Conservation (phyloP, 2,329 filamentous ascomycete genomes). For the Hypoxylon sp. region DNA sequence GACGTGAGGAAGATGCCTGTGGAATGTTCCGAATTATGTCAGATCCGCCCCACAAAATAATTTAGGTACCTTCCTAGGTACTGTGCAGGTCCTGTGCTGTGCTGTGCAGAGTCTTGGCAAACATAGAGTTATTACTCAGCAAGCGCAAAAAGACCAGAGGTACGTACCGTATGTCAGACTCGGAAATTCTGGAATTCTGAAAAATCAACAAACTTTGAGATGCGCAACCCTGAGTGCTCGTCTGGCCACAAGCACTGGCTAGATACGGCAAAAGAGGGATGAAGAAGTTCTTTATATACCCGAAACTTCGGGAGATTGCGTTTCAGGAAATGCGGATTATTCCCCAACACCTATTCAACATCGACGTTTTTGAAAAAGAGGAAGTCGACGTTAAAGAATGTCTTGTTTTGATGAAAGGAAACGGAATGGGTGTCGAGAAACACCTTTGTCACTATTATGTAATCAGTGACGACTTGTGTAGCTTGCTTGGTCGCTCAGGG, state of each 20-base stretch:
- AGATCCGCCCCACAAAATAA: conserved; percentile 20
- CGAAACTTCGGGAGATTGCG: neutral
- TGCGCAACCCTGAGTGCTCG: no score
- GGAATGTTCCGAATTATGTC: conserved; percentile 36
- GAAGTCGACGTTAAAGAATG: neutral
- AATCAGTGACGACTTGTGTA: neutral
- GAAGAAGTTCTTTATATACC: neutral
- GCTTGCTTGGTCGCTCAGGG: no score
- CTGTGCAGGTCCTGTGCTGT: no score
- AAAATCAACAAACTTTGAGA: no score
- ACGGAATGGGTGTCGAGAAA: neutral
- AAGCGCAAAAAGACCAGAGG: no score
- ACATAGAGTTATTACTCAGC: no score
- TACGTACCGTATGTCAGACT: no score
- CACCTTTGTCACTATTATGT: neutral
- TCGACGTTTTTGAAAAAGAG: neutral
- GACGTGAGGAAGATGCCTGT: conserved; percentile 35
- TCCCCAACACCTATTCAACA: neutral
- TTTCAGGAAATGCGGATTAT: neutral
- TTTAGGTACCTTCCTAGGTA: neutral
- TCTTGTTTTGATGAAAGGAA: conserved; percentile 1
- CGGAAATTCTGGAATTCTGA: no score
- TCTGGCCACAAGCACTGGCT: no score
- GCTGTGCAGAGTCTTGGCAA: neutral
- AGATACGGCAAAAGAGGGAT: neutral